Conservation (phyloP, 768 basidiomycete genomes). For the Candolleomyces aberdarensis region DNA sequence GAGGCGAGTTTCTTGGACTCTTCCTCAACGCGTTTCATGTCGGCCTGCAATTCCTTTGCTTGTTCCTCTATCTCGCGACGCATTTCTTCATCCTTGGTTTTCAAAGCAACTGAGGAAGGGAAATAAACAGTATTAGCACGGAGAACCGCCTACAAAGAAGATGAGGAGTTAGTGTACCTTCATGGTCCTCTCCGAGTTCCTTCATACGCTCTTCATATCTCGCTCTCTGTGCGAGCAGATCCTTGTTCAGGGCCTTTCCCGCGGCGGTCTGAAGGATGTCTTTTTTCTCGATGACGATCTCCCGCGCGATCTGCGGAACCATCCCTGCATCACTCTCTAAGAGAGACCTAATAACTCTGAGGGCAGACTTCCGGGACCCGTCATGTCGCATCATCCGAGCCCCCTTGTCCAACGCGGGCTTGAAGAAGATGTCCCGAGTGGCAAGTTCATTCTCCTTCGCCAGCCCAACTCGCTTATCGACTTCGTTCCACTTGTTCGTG, state of each 20-base stretch:
- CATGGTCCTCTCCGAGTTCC: slow-evolving; percentile 44
- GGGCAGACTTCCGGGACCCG: slow-evolving; percentile 35
- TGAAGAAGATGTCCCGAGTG: slow-evolving; percentile 39
- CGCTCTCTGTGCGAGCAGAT: slow-evolving; percentile 44
- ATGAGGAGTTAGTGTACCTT: slow-evolving; percentile 18
- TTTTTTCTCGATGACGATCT: slow-evolving; percentile 48
- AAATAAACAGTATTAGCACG: not conserved
- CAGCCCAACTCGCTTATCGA: slow-evolving; percentile 29
- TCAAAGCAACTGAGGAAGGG: slow-evolving; percentile 29
- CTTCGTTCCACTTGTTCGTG: slow-evolving; percentile 47
- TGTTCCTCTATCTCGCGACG: slow-evolving; percentile 42
- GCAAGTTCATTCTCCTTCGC: slow-evolving; percentile 41
- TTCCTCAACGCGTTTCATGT: slow-evolving; percentile 38
- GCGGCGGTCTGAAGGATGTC: slow-evolving; percentile 51
- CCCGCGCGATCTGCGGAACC: slow-evolving; percentile 51
- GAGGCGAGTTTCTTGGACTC: slow-evolving; percentile 39
- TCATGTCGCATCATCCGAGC: slow-evolving; percentile 40
- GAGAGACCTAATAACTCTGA: slow-evolving; percentile 39
- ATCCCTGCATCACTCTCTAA: slow-evolving; percentile 33
- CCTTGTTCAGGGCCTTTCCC: slow-evolving; percentile 48
- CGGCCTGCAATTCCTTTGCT: slow-evolving; percentile 38
- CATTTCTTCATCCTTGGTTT: slow-evolving; percentile 44
- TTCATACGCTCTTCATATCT: slow-evolving; percentile 47
- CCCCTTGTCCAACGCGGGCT: slow-evolving; percentile 42
- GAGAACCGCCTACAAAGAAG: not conserved